phyloP scores from a whole-genome alignment of 345 rosid species.

The Turritis glabra region DNA sequence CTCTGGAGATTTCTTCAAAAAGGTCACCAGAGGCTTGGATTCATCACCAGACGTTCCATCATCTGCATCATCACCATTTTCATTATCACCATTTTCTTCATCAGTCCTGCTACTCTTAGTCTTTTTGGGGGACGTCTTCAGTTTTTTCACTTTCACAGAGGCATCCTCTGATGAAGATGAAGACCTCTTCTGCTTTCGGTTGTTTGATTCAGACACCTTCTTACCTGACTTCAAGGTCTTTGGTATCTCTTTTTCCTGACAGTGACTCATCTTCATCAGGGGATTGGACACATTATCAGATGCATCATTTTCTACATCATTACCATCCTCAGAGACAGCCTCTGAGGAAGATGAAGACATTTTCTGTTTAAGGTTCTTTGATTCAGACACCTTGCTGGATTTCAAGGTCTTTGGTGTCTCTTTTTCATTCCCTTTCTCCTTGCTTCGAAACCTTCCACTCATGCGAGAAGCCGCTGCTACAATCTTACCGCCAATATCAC shows the following conservation, averaged over 20 bases:
- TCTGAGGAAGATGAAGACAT: neutral
- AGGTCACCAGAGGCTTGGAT: neutral
- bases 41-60: neutral
- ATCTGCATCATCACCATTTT: neutral
- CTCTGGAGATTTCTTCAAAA: neutral
- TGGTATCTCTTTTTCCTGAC: neutral
- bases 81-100: neutral
- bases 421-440: neutral
- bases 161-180: neutral
- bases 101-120: neutral
- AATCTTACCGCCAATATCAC: slow-evolving; percentile 22
- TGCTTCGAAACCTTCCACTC: neutral
- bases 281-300: neutral
- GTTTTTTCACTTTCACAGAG: neutral
- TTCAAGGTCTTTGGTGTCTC: neutral
- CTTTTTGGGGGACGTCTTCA: neutral
- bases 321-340: neutral
- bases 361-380: neutral
- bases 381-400: neutral
- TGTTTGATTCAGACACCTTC: neutral
- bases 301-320: neutral
- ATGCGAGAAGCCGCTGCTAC: slow-evolving; percentile 35
- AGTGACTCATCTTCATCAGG: neutral
- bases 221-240: neutral
- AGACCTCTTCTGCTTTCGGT: neutral